Evolutionary conservation across 108 stramenopile genomes (phyloP).

Genomic region (Craspedostauros australis): DNA sequence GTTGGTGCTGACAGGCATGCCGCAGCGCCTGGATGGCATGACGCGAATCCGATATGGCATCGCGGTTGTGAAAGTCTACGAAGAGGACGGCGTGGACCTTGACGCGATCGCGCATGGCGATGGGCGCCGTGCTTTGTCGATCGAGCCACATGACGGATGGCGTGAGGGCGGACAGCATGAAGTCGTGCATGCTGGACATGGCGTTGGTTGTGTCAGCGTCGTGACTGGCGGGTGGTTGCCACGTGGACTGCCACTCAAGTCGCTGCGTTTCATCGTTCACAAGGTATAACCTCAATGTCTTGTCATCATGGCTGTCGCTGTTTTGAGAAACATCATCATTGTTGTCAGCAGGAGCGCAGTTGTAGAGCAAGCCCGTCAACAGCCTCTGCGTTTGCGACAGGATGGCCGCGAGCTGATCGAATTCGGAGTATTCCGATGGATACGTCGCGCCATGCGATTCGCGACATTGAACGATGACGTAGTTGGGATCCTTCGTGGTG

Average conservation of each 20-base stretch:
- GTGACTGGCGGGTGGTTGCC: background rate
- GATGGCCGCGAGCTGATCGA: constrained; percentile 7
- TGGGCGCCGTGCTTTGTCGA: constrained; percentile 42
- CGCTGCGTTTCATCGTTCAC: too few species aligned
- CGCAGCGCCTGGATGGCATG: constrained; percentile 37
- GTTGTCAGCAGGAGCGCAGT: constrained; percentile 1
- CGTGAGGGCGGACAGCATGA: constrained; percentile 25
- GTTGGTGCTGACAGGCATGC: constrained; percentile 28
- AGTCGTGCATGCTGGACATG: constrained; percentile 18
- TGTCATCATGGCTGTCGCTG: background rate
- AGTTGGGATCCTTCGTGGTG: background rate
- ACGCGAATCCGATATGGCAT: constrained; percentile 6
- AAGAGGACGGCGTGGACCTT: constrained; percentile 54
- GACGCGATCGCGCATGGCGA: constrained; percentile 54
- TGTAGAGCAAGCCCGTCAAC: constrained; percentile 8
- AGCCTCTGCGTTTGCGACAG: constrained; percentile 5
- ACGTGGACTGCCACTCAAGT: background rate
- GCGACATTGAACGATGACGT: background rate
- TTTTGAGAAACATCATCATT: background rate
- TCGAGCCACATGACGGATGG: constrained; percentile 67
- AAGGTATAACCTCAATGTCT: too few species aligned
- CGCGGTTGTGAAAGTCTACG: constrained; percentile 33
- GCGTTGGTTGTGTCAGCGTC: background rate
- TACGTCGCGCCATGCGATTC: background rate
- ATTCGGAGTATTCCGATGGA: constrained; percentile 2